Evolutionary conservation across 768 basidiomycete species (phyloP), one percentile per base, ranked within the genome.

Genomic region (Steccherinum ochraceum): DNA sequence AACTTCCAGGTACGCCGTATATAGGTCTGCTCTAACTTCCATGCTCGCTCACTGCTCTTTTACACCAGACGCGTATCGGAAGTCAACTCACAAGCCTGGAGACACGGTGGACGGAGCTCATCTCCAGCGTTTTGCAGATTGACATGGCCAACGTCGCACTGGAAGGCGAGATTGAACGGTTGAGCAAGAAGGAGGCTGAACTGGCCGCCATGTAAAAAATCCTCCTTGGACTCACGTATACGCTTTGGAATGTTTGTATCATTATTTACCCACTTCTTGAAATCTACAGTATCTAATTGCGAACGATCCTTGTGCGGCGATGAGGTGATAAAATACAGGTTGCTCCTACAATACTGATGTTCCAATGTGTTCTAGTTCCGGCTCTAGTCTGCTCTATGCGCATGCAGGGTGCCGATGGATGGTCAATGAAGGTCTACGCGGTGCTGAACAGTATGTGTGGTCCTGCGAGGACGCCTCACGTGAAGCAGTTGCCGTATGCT

Each of bases 81-180:
- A 75, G 79, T 46, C 89, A 93, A 59, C 71, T 98, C 52, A 87
- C 81, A 24, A 72, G 80, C 7, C 70, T 96, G 52, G 93, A 97
- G 68, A 86, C 80, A 30, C 78, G 84, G 55, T 98, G 94, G 94
- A 94, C 91, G 19, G 90, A 93, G 68, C 74, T 97, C 44, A 84
- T 98, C 50, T 93, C 91, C 49, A 86, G 69, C 48, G 87, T 94
- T 42, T 70, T 97, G 52, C 94, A 97, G 69, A 87, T 96, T 56
- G 94, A 96, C 74, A 84, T 98, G 82, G 95, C 93, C 16, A 94
- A 93, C 64, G 77, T 84, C 40, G 91, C 92, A 23, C 67, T 96
- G 65, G 92, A 93, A 58, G 83, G 74, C 4, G 92, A 96, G 61
- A 75, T 96, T 45, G 79, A 76, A 43, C 69, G 75, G 35, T 67